phyloP scores from a whole-genome alignment of 2,329 filamentous ascomycete genomes.

The Hymenoscyphus albidus region DNA sequence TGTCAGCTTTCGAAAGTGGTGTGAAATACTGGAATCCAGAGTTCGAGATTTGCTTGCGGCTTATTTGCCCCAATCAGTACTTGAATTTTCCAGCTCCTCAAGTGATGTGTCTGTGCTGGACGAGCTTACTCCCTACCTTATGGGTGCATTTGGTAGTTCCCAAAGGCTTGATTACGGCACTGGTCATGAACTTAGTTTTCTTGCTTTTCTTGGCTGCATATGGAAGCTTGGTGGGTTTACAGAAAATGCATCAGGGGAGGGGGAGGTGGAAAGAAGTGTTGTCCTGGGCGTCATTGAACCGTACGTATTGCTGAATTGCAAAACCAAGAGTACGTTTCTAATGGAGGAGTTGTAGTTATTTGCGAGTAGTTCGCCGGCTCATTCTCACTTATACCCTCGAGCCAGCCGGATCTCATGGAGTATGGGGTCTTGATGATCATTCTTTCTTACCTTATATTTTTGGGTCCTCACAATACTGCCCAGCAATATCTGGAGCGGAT shows the following conservation, averaged over 20 bases:
- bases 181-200: slow-evolving; percentile 90
- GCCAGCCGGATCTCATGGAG: slow-evolving; percentile 91
- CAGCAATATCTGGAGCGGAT: slow-evolving; percentile 62
- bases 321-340: slow-evolving; percentile 6
- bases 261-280: slow-evolving; percentile 69
- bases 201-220: slow-evolving; percentile 83
- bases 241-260: slow-evolving; percentile 43
- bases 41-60: slow-evolving; percentile 53
- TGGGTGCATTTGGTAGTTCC: slow-evolving; percentile 82
- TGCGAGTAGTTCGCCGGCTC: slow-evolving; percentile 74
- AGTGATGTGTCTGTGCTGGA: slow-evolving; percentile 47
- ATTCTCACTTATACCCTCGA: slow-evolving; percentile 92
- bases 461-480: slow-evolving; percentile 83
- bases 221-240: slow-evolving; percentile 87
- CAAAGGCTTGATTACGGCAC: slow-evolving; percentile 94
- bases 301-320: slow-evolving; percentile 46
- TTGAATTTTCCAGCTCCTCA: slow-evolving; percentile 24
- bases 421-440: slow-evolving; percentile 98
- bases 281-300: slow-evolving; percentile 80
- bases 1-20: slow-evolving; percentile 83
- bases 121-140: slow-evolving; percentile 74
- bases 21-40: slow-evolving; percentile 61
- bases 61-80: slow-evolving; percentile 48
- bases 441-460: slow-evolving; percentile 93
- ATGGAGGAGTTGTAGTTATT: slow-evolving; percentile 52